phyloP scores from a whole-genome alignment of 768 basidiomycete genomes.

The Nidularia sp. region DNA sequence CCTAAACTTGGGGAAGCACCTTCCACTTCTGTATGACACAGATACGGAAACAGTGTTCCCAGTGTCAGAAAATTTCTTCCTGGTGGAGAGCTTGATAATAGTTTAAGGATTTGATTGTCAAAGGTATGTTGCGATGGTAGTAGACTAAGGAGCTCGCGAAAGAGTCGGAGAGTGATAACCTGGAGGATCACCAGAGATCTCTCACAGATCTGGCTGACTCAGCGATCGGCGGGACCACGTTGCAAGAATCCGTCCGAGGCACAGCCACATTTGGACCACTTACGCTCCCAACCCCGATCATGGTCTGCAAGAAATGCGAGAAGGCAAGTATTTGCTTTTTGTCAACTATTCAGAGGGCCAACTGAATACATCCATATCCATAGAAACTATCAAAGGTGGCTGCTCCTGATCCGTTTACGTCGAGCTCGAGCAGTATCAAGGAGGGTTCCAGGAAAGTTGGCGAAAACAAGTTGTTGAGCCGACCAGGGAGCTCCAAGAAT shows the following conservation, averaged over 20 bases:
- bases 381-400: conserved; percentile 91
- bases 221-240: conserved; percentile 20
- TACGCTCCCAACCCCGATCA: conserved; percentile 21
- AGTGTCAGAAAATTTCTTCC: conserved; percentile 20
- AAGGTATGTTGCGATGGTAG: conserved; percentile 26
- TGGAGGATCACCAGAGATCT: conserved; percentile 9
- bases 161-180: neutral
- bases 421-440: conserved; percentile 71
- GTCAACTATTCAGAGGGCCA: conserved; percentile 9
- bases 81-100: conserved; percentile 29
- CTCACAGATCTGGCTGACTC: conserved; percentile 24
- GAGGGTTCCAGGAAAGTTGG: conserved; percentile 77
- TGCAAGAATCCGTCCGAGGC: conserved; percentile 3
- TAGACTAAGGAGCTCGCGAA: conserved; percentile 1
- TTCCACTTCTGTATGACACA: conserved; percentile 30
- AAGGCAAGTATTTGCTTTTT: conserved; percentile 38
- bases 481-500: conserved; percentile 70
- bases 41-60: conserved; percentile 33
- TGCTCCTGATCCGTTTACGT: conserved; percentile 82
- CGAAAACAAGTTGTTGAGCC: conserved; percentile 77
- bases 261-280: conserved; percentile 5
- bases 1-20: conserved; percentile 35
- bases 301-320: conserved; percentile 91
- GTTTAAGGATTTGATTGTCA: conserved; percentile 25
- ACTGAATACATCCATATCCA: conserved; percentile 13